Percentiles rank a stretch among this genome's conserved stretches.
These are phyloP conservation scores for Musa balbisiana DNA, from an alignment of 202 grass and related monocot species.

Conservation along the genomic window DNA sequence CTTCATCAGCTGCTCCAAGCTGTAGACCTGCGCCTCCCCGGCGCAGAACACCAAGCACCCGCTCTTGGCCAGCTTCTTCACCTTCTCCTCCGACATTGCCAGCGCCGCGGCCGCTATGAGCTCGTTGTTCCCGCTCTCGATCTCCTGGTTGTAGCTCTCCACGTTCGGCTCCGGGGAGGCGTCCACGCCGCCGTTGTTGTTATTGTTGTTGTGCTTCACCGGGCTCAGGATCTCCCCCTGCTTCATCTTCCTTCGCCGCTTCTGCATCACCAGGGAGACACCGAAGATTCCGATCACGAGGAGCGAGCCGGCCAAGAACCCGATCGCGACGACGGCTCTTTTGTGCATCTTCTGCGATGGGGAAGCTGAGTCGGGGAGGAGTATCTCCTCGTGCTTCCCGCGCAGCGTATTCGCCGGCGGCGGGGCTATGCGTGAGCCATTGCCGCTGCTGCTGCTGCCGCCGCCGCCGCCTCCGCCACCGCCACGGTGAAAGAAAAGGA, in stretches of 20 bases:
- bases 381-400: slow-evolving; percentile 26
- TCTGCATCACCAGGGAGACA: slow-evolving; percentile 34
- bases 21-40: slow-evolving; percentile 61
- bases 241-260: slow-evolving; percentile 32
- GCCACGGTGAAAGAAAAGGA: slow-evolving; percentile 52
- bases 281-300: slow-evolving; percentile 38
- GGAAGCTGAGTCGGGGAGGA: slow-evolving; percentile 32
- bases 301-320: slow-evolving; percentile 24
- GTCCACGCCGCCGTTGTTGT: neutral
- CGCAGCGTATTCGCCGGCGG: slow-evolving; percentile 23
- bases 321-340: slow-evolving; percentile 30
- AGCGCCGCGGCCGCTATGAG: slow-evolving; percentile 49
- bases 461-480: neutral
- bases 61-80: slow-evolving; percentile 56
- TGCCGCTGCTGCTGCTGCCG: slow-evolving; percentile 11
- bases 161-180: neutral
- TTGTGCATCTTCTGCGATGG: slow-evolving; percentile 28
- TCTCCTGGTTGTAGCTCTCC: slow-evolving; percentile 27
- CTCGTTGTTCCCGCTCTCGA: slow-evolving; percentile 25
- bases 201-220: slow-evolving; percentile 10
- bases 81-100: slow-evolving; percentile 52
- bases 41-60: slow-evolving; percentile 84
- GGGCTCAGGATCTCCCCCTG: slow-evolving; percentile 30
- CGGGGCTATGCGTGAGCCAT: slow-evolving; percentile 26
- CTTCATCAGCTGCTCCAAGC: slow-evolving; percentile 84